A percentile compares a stretch with the other conserved stretches of the same genome.
These are phyloP conservation scores for Fusarium chlamydosporum DNA, from an alignment of 2,329 filamentous ascomycete species.

Conservation along the genomic window DNA sequence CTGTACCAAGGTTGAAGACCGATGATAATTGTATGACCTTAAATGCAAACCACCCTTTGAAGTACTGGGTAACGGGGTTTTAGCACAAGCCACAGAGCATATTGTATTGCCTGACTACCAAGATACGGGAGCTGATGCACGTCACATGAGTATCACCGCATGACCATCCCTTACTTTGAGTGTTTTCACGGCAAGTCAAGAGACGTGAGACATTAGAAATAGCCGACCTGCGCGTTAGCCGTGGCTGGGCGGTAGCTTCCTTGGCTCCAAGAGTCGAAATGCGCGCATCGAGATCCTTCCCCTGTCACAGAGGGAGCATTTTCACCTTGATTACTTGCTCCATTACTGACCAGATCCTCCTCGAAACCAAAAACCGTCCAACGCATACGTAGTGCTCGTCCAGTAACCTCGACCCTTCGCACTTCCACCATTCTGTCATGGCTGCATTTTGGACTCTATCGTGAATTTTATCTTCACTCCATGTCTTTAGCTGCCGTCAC, in stretches of 20 bases:
- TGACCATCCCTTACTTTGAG: background rate
- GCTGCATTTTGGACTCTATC: background rate
- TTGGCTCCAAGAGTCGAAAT: too few species aligned
- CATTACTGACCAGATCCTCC: too few species aligned
- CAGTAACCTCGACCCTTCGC: too few species aligned
- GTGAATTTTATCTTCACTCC: background rate
- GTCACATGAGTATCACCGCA: background rate
- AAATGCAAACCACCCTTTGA: background rate
- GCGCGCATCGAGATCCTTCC: too few species aligned
- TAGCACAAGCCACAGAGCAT: background rate
- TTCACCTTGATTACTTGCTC: too few species aligned
- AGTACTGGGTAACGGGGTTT: background rate
- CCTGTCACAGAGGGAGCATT: too few species aligned
- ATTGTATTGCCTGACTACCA: background rate
- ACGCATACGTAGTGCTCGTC: too few species aligned
- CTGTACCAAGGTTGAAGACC: background rate
- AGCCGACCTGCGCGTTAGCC: background rate
- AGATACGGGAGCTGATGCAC: background rate
- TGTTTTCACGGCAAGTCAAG: background rate
- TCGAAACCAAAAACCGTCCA: too few species aligned
- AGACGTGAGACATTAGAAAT: background rate
- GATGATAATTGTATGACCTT: background rate
- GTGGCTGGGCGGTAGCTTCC: too few species aligned
- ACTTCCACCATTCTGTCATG: too few species aligned
- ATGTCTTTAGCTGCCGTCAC: constrained; percentile 1